These are phyloP conservation scores for Rosa hybrid DNA, from an alignment of 331 rosid genomes.

Conservation along the genomic window DNA sequence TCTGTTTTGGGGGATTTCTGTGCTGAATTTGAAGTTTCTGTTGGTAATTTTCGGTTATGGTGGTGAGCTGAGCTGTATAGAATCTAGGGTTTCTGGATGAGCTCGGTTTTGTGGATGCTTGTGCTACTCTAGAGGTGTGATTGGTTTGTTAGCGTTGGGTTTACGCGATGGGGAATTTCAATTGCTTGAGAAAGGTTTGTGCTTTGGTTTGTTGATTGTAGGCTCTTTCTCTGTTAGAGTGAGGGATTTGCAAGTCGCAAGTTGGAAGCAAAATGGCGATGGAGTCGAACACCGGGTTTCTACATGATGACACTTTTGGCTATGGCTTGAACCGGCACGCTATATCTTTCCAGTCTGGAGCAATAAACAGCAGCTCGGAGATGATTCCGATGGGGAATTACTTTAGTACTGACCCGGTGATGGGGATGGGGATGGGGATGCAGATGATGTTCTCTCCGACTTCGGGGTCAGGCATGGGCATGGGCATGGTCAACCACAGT, in stretches of 20 bases:
- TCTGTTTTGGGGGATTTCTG: not conserved
- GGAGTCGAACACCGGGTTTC: slow-evolving; percentile 80
- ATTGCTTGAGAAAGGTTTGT: not conserved
- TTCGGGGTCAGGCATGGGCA: slow-evolving; percentile 27
- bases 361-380: slow-evolving; percentile 71
- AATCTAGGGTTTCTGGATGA: slow-evolving; percentile 19
- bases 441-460: slow-evolving; percentile 68
- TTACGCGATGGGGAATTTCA: slow-evolving; percentile 19
- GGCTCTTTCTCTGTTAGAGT: not conserved
- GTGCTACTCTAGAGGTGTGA: not conserved
- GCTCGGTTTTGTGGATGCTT: not conserved
- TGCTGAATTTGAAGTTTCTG: slow-evolving; percentile 14
- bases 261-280: slow-evolving; percentile 56
- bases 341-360: slow-evolving; percentile 81
- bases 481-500: slow-evolving; percentile 42
- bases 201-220: slow-evolving; percentile 31
- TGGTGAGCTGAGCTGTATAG: not conserved
- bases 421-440: not conserved
- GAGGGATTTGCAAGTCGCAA: slow-evolving; percentile 15
- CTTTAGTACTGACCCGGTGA: slow-evolving; percentile 46
- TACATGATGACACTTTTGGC: slow-evolving; percentile 47
- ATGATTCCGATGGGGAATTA: slow-evolving; percentile 79
- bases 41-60: slow-evolving; percentile 1
- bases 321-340: slow-evolving; percentile 71
- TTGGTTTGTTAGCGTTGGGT: slow-evolving; percentile 14